Conservation (phyloP, 2,329 filamentous ascomycete species). For the Claviceps humidiphila region DNA sequence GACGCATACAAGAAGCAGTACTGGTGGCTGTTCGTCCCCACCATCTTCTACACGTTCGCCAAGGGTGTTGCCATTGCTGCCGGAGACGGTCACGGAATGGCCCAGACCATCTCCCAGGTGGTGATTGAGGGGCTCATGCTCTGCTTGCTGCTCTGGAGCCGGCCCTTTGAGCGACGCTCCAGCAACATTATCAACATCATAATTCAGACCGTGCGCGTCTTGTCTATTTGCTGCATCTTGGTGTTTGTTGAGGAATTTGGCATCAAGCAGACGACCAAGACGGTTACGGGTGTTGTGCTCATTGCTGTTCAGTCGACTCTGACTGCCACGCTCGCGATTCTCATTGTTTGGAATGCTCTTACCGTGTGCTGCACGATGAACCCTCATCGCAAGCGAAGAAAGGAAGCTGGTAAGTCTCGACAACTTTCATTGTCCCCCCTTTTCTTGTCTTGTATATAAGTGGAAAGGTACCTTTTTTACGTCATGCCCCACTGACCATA, state of each 20-base stretch:
- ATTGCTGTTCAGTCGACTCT: constrained; percentile 82
- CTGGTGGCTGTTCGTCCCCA: constrained; percentile 94
- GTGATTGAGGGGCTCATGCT: constrained; percentile 73
- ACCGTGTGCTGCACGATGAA: constrained; percentile 75
- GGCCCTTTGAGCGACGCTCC: constrained; percentile 76
- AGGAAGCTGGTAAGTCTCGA: constrained; percentile 64
- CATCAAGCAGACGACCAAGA: constrained; percentile 83
- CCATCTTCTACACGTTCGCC: constrained; percentile 79
- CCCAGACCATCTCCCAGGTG: constrained; percentile 68
- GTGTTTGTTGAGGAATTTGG: constrained; percentile 90
- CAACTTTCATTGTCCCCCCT: neutral
- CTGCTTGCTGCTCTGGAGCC: constrained; percentile 64
- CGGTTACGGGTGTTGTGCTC: constrained; percentile 81
- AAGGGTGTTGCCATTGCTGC: constrained; percentile 79
- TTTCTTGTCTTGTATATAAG: too few relatives aligned
- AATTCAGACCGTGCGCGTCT: constrained; percentile 77
- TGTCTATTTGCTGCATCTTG: constrained; percentile 80
- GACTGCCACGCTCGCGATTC: constrained; percentile 68
- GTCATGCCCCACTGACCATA: constrained; percentile 1
- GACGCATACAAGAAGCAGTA: constrained; percentile 87
- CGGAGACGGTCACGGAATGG: constrained; percentile 71
- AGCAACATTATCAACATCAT: constrained; percentile 87
- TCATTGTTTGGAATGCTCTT: constrained; percentile 82
- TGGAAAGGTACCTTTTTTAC: neutral
- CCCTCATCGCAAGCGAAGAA: constrained; percentile 76